Evolutionary conservation across 148 eudicot species (phyloP).

Genomic region (Rhododendron simsii): DNA sequence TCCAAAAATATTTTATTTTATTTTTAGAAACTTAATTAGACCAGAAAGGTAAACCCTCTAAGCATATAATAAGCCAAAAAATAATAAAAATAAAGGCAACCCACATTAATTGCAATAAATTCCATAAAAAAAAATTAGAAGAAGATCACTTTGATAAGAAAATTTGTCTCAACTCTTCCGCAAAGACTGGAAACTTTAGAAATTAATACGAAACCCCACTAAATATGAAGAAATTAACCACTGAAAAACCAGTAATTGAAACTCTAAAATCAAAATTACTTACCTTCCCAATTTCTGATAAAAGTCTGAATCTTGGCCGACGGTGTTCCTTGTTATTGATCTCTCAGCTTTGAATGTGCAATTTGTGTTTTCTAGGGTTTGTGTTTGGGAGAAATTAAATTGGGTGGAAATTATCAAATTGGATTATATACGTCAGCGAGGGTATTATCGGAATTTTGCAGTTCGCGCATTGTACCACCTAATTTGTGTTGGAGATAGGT

Average conservation of each 20-base stretch:
- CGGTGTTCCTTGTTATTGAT: neutral
- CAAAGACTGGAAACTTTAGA: neutral
- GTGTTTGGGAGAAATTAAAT: slow-evolving; percentile 8
- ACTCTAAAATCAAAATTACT: neutral
- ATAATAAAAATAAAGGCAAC: neutral
- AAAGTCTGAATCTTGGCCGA: neutral
- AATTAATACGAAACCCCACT: neutral
- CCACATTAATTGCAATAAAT: neutral
- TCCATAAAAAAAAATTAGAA: neutral
- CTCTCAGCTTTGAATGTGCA: neutral
- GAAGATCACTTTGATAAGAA: neutral
- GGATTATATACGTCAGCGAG: neutral
- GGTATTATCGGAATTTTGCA: slow-evolving; percentile 12
- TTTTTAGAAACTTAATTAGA: neutral
- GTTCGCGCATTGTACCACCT: neutral
- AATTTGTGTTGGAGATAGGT: neutral
- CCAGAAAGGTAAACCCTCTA: neutral
- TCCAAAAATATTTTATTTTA: neutral
- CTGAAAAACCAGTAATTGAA: slow-evolving; percentile 4
- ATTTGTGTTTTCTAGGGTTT: slow-evolving; percentile 10
- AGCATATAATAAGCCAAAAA: neutral
- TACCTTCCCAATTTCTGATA: neutral
- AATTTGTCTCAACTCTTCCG: neutral
- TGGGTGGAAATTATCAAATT: neutral
- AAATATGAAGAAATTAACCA: neutral